phyloP scores from a whole-genome alignment of 2,329 filamentous ascomycete genomes.

The Aspergillus nomiae region DNA sequence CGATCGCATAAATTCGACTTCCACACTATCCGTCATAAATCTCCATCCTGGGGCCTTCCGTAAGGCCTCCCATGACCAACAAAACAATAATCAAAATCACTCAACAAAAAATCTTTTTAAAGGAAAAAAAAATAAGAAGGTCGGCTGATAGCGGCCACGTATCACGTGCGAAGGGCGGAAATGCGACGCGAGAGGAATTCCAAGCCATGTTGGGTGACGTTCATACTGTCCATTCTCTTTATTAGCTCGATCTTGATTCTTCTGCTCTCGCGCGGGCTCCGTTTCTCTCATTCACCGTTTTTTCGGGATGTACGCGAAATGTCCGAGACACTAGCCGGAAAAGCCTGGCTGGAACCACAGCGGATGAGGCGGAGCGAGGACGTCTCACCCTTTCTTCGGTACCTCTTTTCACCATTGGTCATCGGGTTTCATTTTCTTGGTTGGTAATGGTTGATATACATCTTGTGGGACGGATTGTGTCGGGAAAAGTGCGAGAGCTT shows the following conservation, averaged over 20 bases:
- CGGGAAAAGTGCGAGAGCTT: slow-evolving; percentile 2
- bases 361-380: background rate
- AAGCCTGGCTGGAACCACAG: background rate
- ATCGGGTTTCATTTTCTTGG: background rate
- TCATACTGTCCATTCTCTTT: background rate
- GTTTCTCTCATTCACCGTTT: background rate
- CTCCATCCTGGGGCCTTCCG: background rate
- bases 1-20: slow-evolving; percentile 19
- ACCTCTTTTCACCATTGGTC: background rate
- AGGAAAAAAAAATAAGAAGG: slow-evolving; percentile 2
- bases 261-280: background rate
- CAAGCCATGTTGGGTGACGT: background rate
- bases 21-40: slow-evolving; percentile 5
- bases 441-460: slow-evolving; percentile 3
- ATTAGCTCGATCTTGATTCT: background rate
- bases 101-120: background rate
- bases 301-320: slow-evolving; percentile 1
- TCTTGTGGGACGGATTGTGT: background rate
- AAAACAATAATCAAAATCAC: slow-evolving; percentile 1
- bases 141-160: background rate
- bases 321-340: slow-evolving; percentile 1
- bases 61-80: background rate
- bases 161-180: slow-evolving; percentile 5
- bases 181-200: background rate
- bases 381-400: background rate